Evolutionary conservation across 2,329 filamentous ascomycete genomes (phyloP), one percentile per base, ranked within the genome.

Genomic region (Exophiala phaeomuriformis): DNA sequence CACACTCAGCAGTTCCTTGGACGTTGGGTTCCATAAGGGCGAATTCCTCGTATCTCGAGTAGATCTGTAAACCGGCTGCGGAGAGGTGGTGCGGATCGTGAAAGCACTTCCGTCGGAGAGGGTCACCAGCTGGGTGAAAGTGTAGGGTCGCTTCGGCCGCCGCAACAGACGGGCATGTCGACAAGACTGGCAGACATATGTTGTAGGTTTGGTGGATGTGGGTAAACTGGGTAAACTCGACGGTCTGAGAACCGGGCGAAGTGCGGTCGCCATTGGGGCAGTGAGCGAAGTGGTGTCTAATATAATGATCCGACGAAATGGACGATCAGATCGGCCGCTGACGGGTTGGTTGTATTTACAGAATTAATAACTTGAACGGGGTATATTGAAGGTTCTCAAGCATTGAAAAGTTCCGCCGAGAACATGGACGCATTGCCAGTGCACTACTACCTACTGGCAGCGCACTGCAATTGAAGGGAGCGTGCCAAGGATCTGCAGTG

Each of bases 121-220:
- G 50, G 90, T 90, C 62, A 98, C 78, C 56, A 98, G 81, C 73
- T 98, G 93, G n/a, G 91, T 96, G 77, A 96, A 97, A 63, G 85
- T 88, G 78, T 96, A 97, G 40, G 93, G 91, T 4, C 90, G 83
- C 66, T 90, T 86, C n/a, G 90, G 90, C 10, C 93, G 88, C 58
- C 80, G 80, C 67, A 97, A 81, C 59, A 95, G 86, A 28, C 87
- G 90, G 49, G 93, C 93, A 68, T 89, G 82, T 56, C 90, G 85
- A 67, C 83, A 77, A 74, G 90, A 86, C 47, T 71, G 72, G 70
- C 70, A 74, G 63, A 73, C 66, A 63, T 71, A 74, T 47, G 71
- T 72, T 57, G 67, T 70, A 47, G 66, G 45, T 28, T 41, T 48
- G 7, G 47, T 54, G 8, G 53, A 33, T 7, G 61, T 57, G 9